Base-by-base conservation (phyloP, 2,329 filamentous ascomycete species). In the Fusarium albidum region DNA sequence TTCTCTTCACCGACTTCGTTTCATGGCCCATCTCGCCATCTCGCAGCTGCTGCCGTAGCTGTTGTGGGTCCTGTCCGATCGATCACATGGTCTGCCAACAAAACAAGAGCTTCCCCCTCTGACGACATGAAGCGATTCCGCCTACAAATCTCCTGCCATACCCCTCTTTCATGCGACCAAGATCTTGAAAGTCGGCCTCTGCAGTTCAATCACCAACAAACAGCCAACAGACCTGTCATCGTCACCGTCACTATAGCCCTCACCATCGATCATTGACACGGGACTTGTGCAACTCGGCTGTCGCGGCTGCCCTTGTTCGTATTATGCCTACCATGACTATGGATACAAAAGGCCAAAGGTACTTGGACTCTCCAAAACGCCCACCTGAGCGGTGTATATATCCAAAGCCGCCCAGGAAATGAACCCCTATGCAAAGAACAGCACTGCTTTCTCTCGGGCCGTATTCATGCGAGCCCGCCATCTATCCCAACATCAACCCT, bases 1-100 rank as follows among this genome's bases (percentile, higher is more conserved):
- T 41, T 40, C 58, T 61, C n/a, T n/a, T n/a, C 58, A 61, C 58
- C 58, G 58, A 61, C 58, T 55, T 47, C 34, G n/a, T 21, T 7
- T 21, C 21, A 4, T 21, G 21, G 21, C n/a, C n/a, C n/a, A 25
- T 15, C 11, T 2, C 6, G 33, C 34, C 13, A 17, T 31, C 21
- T 31, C 34, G 44, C 39, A 33, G 25, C 14, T 48, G 17, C 41
- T 48, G 37, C 35, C 12, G 33, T 47, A 39, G 44, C 44, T 47
- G 18, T 12, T 26, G 34, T 39, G 34, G 27, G 11, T 15, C 33
- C n/a, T 26, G n/a, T 61, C 51, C 57, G 49, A 44, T 48, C 32
- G 31, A 37, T 17, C 34, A 10, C 34, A 37, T 21, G 21, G 21
- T 21, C 21, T 21, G 15, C 42, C 25, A 12, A 43, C 33, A 31